Evolutionary conservation across 345 rosid species (phyloP), one percentile per base, ranked within the genome.

Genomic region (Pistacia integerrima): DNA sequence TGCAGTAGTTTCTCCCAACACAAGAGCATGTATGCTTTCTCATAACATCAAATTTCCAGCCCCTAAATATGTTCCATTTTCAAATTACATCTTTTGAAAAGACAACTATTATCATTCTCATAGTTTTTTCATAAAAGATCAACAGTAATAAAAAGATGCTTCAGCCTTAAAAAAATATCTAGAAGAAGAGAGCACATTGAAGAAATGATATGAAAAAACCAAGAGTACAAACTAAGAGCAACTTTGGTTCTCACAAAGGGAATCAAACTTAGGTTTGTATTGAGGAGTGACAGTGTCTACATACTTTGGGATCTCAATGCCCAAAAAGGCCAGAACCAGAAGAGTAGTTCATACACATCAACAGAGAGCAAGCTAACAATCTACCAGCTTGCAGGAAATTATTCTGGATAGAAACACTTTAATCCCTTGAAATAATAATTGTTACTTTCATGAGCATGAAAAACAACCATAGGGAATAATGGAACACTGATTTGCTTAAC

Each of bases 201-300:
- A 46, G 48, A 55, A 63, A 20, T 30, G 52, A 46, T 11, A 14
- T 17, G 78, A 69, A 36, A 35, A 63, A 4, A 66, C 9, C 16
- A 66, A 44, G 44, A 49, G 54, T 64, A 73, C 65, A 22, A 64
- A 20, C 14, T 38, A 57, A 75, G 62, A 9, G 69, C 20, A 69
- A 14, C 11, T 30, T 55, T 67, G 60, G 67, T 71, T 46, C 97
- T 85, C 80, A 91, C 97, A 90, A 90, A 91, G 76, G 38, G 86
- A 77, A 65, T 91, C 97, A 82, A 95, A 91, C 76, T 85, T 95
- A 4, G 92, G 93, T 76, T 91, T 91, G 91, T 89, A 95, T 61
- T 89, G 82, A 78, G 98, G 94, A 49, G 98, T 91, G 64, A 90
- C 93, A 0, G 78, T 88, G 80, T 93, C 98, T 14, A 84, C 94